phyloP scores from a whole-genome alignment of 163 green algal genomes.

The Volvox carteri region DNA sequence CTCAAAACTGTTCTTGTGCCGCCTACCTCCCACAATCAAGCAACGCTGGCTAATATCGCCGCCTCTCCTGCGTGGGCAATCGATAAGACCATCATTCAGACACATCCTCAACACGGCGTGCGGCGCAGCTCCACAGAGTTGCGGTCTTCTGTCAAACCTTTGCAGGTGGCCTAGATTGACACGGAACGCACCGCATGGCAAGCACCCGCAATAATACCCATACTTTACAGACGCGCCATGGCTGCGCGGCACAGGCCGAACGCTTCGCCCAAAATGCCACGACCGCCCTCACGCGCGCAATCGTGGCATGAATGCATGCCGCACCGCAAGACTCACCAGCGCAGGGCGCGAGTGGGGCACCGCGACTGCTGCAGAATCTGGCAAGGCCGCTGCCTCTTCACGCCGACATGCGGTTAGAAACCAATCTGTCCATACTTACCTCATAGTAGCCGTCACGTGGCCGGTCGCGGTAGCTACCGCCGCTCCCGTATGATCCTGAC shows the following conservation, averaged over 20 bases:
- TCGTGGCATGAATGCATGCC: not conserved
- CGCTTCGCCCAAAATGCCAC: not conserved
- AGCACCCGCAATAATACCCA: not conserved
- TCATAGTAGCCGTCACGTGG: constrained; percentile 34
- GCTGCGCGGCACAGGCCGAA: not conserved
- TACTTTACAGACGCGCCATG: not conserved
- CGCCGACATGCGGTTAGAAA: not conserved
- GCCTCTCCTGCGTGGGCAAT: constrained; percentile 15
- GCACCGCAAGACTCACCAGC: constrained; percentile 18
- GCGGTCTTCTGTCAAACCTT: not conserved
- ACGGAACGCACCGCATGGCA: not conserved
- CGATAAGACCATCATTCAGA: not conserved
- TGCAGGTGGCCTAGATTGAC: not conserved
- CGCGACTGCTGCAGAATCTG: not conserved
- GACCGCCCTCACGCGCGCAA: not conserved
- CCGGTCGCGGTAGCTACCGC: constrained; percentile 39
- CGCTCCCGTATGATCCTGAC: constrained; percentile 46
- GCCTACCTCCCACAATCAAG: not conserved
- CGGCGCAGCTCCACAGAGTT: not conserved
- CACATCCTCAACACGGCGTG: not conserved
- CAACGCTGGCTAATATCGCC: constrained; percentile 44
- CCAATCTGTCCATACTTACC: constrained; percentile 18
- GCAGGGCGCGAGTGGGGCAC: constrained; percentile 5
- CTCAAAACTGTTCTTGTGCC: not conserved
- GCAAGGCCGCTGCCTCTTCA: not conserved